Base-by-base conservation (phyloP, 306 rosid species). In the Acacia crassicarpa region DNA sequence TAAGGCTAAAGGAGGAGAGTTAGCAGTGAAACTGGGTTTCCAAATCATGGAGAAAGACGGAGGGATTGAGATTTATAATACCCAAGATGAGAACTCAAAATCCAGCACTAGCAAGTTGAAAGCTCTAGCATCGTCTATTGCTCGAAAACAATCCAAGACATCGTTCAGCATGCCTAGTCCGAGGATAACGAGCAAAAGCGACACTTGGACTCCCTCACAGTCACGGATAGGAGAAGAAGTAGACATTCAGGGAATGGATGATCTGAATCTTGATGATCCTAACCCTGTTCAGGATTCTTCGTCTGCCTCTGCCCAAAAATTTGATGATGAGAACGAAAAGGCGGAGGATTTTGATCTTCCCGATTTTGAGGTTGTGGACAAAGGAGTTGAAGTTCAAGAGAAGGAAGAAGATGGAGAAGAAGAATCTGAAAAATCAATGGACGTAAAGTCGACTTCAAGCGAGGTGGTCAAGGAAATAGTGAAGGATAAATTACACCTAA, bases 31-130 rank as follows among this genome's bases (percentile, higher is more conserved):
- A 84, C 84, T 96, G 66, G 98, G 97, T 35, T 93, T 96, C 75
- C 99, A 96, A 85, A 91, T 96, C 67, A 91, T 96, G 98, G 98
- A 96, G 88, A 95, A 93, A 72, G 99, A 96, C 76, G 98, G 97
- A 56, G 95, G 92, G 70, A 68, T 92, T 77, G 97, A 91, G 35
- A 92, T 96, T 63, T 96, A 94, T 53, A 87, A 79, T 53, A 87
- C 78, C 58, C 94, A 87, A 73, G 78, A 86, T 72, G 89, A 88
- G 62, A 92, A 77, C 79, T 73, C 87, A 9, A 87, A 82, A 65
- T 59, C 88, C 58, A 83, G 87, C 27, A 93, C 88, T 43, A 81
- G 87, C 32, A 93, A 90, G 80, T 80, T 82, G 14, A 85, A 78
- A 56, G 83, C 25, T 35, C 77, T 88, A 17, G 23, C 91, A 48